Evolutionary conservation across 805 yeast species (phyloP).

Genomic region (Torulaspora maleeae): DNA sequence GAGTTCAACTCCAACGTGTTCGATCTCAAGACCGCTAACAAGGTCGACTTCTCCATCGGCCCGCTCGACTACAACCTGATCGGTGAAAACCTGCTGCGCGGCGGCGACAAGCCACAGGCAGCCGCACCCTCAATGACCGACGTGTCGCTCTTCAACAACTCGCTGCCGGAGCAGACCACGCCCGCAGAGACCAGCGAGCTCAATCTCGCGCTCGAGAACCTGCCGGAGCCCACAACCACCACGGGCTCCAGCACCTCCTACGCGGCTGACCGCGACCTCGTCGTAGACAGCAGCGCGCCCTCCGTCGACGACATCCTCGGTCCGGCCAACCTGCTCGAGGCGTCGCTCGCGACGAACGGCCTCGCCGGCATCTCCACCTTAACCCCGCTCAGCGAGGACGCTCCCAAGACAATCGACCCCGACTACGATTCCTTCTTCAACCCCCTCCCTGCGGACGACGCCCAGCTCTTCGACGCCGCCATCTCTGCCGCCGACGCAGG

Average conservation of each 20-base stretch:
- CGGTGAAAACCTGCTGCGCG: background rate
- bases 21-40: background rate
- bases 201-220: background rate
- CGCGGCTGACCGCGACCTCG: background rate
- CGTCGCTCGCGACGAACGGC: background rate
- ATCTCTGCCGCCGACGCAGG: constrained; percentile 1
- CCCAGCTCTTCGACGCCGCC: constrained; percentile 6
- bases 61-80: constrained; percentile 4
- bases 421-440: constrained; percentile 2
- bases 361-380: constrained; percentile 1
- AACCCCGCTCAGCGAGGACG: constrained; percentile 2
- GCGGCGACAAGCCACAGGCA: background rate
- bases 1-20: constrained; percentile 12
- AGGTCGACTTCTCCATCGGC: constrained; percentile 7
- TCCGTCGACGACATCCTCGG: constrained; percentile 3
- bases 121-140: constrained; percentile 12
- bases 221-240: background rate
- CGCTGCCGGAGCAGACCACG: constrained; percentile 12
- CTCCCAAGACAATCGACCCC: background rate
- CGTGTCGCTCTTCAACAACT: constrained; percentile 15
- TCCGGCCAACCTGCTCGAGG: background rate
- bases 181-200: constrained; percentile 3
- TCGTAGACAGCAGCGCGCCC: background rate
- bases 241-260: background rate
- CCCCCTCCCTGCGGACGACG: constrained; percentile 6